phyloP scores from a whole-genome alignment of 1,139 yeast species.

The Hyphopichia pseudoburtonii region DNA sequence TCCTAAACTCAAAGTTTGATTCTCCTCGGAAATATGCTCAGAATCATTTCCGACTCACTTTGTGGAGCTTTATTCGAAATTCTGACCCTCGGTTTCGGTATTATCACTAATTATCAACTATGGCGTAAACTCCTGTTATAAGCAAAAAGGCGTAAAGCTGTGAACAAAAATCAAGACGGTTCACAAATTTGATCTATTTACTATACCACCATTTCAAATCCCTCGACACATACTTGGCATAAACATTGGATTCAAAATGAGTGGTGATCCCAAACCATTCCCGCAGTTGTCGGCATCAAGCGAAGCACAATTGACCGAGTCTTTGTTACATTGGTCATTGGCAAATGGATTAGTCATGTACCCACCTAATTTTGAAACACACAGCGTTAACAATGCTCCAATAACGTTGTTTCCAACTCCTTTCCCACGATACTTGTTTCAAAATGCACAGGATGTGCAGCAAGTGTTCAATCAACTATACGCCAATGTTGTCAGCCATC shows the following conservation, averaged over 20 bases:
- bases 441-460: conserved; percentile 69
- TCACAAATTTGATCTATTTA: too few relatives aligned
- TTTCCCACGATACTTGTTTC: conserved; percentile 66
- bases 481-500: conserved; percentile 55
- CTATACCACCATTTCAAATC: background rate
- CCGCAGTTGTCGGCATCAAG: conserved; percentile 32
- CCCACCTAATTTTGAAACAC: conserved; percentile 53
- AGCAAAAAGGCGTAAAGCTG: background rate
- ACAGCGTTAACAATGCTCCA: conserved; percentile 70
- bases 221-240: too few relatives aligned
- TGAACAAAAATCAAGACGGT: background rate
- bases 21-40: background rate
- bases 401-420: conserved; percentile 91
- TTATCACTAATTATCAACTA: conserved; percentile 3
- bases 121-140: background rate
- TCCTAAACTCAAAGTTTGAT: background rate
- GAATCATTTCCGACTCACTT: too few relatives aligned
- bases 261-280: conserved; percentile 19
- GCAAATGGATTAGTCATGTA: conserved; percentile 79
- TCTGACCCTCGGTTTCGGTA: too few relatives aligned
- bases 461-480: conserved; percentile 70
- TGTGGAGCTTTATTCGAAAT: too few relatives aligned
- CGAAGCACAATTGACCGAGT: conserved; percentile 32
- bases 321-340: conserved; percentile 72
- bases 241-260: too few relatives aligned